phyloP scores from a whole-genome alignment of 306 rosid genomes.

The Lathyrus sativus region DNA sequence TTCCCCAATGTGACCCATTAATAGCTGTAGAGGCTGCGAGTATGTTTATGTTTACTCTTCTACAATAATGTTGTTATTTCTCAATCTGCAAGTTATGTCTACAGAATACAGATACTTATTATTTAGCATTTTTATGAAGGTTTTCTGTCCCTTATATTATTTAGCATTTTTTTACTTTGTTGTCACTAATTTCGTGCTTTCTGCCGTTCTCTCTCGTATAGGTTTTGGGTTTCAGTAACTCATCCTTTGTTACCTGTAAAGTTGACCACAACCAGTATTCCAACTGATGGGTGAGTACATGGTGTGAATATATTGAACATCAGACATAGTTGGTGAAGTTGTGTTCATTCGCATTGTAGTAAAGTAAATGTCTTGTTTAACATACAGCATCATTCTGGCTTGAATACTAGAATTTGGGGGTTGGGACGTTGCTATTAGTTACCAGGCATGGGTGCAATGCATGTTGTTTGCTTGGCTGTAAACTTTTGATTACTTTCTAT shows the following conservation, averaged over 20 bases:
- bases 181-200: conserved; percentile 12
- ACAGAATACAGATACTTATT: not conserved
- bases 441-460: not conserved
- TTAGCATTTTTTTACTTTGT: conserved; percentile 24
- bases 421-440: not conserved
- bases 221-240: conserved; percentile 70
- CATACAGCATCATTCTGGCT: conserved; percentile 1
- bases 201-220: conserved; percentile 44
- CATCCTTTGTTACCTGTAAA: conserved; percentile 81
- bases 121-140: not conserved
- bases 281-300: conserved; percentile 81
- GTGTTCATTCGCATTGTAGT: conserved; percentile 4
- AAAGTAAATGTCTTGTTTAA: conserved; percentile 22
- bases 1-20: conserved; percentile 18
- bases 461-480: not conserved
- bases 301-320: conserved; percentile 30
- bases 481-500: conserved; percentile 13
- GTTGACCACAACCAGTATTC: conserved; percentile 54
- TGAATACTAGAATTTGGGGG: conserved; percentile 1
- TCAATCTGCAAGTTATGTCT: conserved; percentile 9
- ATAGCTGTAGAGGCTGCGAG: conserved; percentile 23
- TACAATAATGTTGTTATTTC: conserved; percentile 3
- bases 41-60: conserved; percentile 28
- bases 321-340: conserved; percentile 9
- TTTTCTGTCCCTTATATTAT: conserved; percentile 9